phyloP scores from a whole-genome alignment of 306 rosid species.

The Vicia sativa region DNA sequence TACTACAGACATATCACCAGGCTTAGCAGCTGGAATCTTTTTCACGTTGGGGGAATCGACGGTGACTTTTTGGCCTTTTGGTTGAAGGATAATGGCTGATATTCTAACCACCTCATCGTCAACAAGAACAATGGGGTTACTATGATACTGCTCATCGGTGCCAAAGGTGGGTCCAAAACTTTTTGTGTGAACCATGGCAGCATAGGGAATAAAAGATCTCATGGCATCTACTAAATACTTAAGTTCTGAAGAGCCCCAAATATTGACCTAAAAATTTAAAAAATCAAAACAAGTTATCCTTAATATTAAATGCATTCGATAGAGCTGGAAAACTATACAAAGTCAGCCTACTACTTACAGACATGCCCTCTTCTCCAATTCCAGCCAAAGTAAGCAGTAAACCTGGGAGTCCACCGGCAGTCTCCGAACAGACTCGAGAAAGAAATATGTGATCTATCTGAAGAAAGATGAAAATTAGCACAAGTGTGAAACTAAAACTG shows the following conservation, averaged over 20 bases:
- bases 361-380: slow-evolving; percentile 88
- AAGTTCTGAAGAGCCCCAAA: slow-evolving; percentile 92
- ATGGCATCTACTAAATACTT: slow-evolving; percentile 85
- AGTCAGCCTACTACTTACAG: slow-evolving; percentile 57
- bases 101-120: slow-evolving; percentile 88
- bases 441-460: slow-evolving; percentile 95
- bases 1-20: slow-evolving; percentile 89
- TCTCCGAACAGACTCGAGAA: slow-evolving; percentile 92
- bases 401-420: slow-evolving; percentile 97
- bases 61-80: slow-evolving; percentile 34
- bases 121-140: slow-evolving; percentile 72
- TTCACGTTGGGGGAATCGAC: slow-evolving; percentile 42
- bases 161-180: slow-evolving; percentile 67
- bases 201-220: slow-evolving; percentile 82
- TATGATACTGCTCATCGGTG: slow-evolving; percentile 40
- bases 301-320: slow-evolving; percentile 20
- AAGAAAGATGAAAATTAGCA: slow-evolving; percentile 34
- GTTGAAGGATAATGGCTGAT: slow-evolving; percentile 74
- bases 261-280: slow-evolving; percentile 62
- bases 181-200: slow-evolving; percentile 93
- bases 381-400: slow-evolving; percentile 93
- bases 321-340: slow-evolving; percentile 21
- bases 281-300: slow-evolving; percentile 32
- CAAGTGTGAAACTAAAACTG: slow-evolving; percentile 7
- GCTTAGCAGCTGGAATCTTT: slow-evolving; percentile 47